phyloP scores from a whole-genome alignment of 139 green algal species.

The Tetraselmis striata region DNA sequence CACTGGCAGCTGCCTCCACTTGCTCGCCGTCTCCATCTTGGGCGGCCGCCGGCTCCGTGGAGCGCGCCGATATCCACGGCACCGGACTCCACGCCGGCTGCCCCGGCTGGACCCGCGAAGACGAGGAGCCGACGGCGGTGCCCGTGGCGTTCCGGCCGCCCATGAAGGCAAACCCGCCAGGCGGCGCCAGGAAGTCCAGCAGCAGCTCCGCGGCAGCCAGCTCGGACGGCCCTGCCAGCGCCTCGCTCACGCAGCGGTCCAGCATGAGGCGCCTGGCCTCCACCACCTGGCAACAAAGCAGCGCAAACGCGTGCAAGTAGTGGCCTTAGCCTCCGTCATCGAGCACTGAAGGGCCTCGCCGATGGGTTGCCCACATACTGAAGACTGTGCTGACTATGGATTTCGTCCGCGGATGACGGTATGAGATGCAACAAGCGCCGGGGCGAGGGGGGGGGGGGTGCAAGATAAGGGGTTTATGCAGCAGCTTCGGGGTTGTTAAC shows the following conservation, averaged over 20 bases:
- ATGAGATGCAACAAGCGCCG: too few relatives aligned
- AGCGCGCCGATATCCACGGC: background rate
- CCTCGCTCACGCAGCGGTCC: background rate
- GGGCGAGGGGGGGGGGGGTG: too few relatives aligned
- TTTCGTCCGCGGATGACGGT: too few relatives aligned
- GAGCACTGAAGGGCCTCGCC: too few relatives aligned
- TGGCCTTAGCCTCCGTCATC: too few relatives aligned
- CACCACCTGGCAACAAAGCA: too few relatives aligned
- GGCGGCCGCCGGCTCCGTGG: background rate
- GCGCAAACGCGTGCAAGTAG: too few relatives aligned
- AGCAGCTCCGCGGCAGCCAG: background rate
- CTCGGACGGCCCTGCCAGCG: background rate
- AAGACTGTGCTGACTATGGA: too few relatives aligned
- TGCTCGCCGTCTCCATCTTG: background rate
- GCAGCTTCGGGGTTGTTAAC: too few relatives aligned
- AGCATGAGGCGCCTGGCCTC: background rate
- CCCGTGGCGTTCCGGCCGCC: background rate
- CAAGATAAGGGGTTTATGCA: too few relatives aligned
- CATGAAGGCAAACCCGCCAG: background rate
- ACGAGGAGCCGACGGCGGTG: background rate
- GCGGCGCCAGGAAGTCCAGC: background rate
- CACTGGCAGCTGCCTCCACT: too few relatives aligned
- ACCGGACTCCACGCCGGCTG: background rate
- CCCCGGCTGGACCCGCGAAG: background rate
- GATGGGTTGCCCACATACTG: too few relatives aligned